Base-by-base conservation (phyloP, 1,139 yeast genomes). In the Pichia terricola region DNA sequence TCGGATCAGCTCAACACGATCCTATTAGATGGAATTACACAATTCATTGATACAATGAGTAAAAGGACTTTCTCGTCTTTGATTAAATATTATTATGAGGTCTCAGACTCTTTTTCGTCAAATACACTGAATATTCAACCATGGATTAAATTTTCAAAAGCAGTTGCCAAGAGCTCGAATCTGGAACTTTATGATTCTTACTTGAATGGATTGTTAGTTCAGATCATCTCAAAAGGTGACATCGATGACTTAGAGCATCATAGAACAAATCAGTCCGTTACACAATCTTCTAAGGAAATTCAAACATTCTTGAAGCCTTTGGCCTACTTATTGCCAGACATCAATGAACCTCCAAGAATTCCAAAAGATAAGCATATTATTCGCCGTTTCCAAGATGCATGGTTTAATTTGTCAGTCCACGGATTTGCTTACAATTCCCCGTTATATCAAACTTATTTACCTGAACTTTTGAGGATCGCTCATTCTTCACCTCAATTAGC, bases 341-440 rank as follows among this genome's bases (percentile, higher is more conserved):
- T 72, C 11, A 69, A 70, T 34, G 62, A 64, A 26, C 66, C 65
- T 2, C 70, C 78, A 2, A 57, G 65, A 26, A 63, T 64, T 11
- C 46, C 77, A 28, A 59, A 60, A 10, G 75, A 77, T 45, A 66
- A 73, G 37, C 69, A 65, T 16, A 70, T 76, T 2, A 65, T 75
- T 43, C 68, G 74, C 39, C 66, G 81, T 46, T 87, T 89, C 67
- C 77, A 95, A 57, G 85, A 91, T 61, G 79, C 87, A 41, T 94
- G 99, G 99, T 88, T 85, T 61, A 91, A 89, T 58, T 72, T 91
- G 75, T 94, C 83, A 4, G 86, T 89, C 38, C 96, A 91, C 62
- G 98, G 98, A 0, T 88, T 80, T 59, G 75, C 81, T 27, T 69
- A 71, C 42, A 72, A 73, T 42, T 80, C 95, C 0, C 69, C 70